A percentile compares a stretch with the other conserved stretches of the same genome.
Conservation (phyloP, 1,139 yeast genomes). For the Suzukiozyma palmioleophila region DNA sequence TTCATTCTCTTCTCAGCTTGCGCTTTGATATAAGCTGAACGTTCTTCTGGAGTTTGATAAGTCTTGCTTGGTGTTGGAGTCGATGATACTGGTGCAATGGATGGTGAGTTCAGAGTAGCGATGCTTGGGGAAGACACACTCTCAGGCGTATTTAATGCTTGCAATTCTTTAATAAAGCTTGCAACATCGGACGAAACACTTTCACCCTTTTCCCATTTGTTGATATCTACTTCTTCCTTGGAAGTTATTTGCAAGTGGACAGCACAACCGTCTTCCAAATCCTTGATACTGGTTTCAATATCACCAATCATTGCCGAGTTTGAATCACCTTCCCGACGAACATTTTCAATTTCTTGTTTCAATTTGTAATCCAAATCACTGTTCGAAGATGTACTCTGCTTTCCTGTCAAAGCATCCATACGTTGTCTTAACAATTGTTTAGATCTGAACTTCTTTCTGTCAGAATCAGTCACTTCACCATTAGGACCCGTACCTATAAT, state of each 20-base stretch:
- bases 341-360: slow-evolving; percentile 50
- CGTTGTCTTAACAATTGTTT: slow-evolving; percentile 75
- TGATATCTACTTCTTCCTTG: slow-evolving; percentile 50
- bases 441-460: slow-evolving; percentile 71
- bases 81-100: slow-evolving; percentile 7
- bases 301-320: slow-evolving; percentile 63
- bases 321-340: slow-evolving; percentile 51
- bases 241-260: slow-evolving; percentile 39
- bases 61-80: slow-evolving; percentile 10
- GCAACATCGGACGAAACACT: slow-evolving; percentile 66
- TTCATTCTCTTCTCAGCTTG: slow-evolving; percentile 90
- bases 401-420: slow-evolving; percentile 91
- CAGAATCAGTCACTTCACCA: slow-evolving; percentile 79
- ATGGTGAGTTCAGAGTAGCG: slow-evolving; percentile 6
- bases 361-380: slow-evolving; percentile 52
- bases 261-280: slow-evolving; percentile 61
- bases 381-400: slow-evolving; percentile 38
- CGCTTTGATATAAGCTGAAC: slow-evolving; percentile 82
- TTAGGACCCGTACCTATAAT: slow-evolving; percentile 80
- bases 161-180: slow-evolving; percentile 56
- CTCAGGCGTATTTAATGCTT: slow-evolving; percentile 15
- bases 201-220: slow-evolving; percentile 82
- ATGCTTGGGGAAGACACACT: neutral
- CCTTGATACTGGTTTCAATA: slow-evolving; percentile 68
- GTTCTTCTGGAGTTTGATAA: slow-evolving; percentile 51